Base-by-base conservation (phyloP, 306 rosid species). In the Styphnolobium japonicum region DNA sequence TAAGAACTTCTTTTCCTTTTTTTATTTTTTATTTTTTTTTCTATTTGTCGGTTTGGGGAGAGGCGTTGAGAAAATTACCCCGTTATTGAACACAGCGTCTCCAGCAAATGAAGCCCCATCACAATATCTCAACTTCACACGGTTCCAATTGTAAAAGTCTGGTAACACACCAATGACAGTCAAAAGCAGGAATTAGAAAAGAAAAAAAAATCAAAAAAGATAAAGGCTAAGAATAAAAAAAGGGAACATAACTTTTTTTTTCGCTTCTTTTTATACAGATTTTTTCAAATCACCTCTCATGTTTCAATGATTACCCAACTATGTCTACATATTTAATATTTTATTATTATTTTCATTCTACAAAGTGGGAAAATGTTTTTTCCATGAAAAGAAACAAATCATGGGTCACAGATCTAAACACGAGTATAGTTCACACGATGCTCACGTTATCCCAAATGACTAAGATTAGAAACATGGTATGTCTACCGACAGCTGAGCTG, bases 91-190 rank as follows among this genome's bases (percentile, higher is more conserved):
- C 45, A 68, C 51, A 19, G 86, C 78, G 82, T 96, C 90, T 73
- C 99, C 99, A 0, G 88, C 88, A 82, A 93, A 96, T 31, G 99
- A 96, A 61, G 91, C 99, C 86, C 98, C 98, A 80, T 96, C 99
- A 67, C 99, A 96, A 33, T 93, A 93, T 85, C 99, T 89, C 66
- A 96, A 78, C 85, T 96, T 96, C 80, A 96, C 99, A 7, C 97
- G 93, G 92, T 96, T 96, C 99, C 98, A 92, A 56, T 93, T 95
- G 87, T 93, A 95, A 85, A 96, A 96, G 81, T 96, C 97, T 96
- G 94, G 73, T 55, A n/a, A n/a, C n/a, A 27, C 66, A 87, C 7
- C 79, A 58, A 43, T 18, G 73, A 25, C 22, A 73, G 6, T 40
- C 18, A 75, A 37, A 79, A 33, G 19, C 43, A 72, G 43, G 21